These are phyloP conservation scores for Rhizoclosmatium sp. DNA, from an alignment of 192 early-diverging fungal genomes.

Conservation along the genomic window DNA sequence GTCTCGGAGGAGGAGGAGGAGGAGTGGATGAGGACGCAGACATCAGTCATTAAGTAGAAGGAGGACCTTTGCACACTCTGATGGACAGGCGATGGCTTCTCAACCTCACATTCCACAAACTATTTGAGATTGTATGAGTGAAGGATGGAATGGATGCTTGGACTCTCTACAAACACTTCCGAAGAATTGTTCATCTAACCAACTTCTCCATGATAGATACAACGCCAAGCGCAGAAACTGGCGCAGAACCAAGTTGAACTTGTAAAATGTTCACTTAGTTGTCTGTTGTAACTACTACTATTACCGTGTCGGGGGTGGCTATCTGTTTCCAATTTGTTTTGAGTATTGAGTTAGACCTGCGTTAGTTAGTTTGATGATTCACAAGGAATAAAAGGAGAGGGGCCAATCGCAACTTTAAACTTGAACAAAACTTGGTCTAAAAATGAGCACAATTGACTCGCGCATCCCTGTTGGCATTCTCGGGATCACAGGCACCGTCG, in stretches of 20 bases:
- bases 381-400: neutral
- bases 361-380: too few relatives aligned
- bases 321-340: constrained; percentile 1
- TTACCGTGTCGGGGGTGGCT: neutral
- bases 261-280: constrained; percentile 64
- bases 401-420: neutral
- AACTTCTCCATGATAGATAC: constrained; percentile 69
- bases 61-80: too few relatives aligned
- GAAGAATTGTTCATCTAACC: neutral
- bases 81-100: neutral
- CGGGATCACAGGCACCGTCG: constrained; percentile 97
- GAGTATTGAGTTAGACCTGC: neutral
- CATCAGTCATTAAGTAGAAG: neutral
- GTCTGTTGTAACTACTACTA: too few relatives aligned
- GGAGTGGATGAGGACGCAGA: neutral
- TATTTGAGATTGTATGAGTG: neutral
- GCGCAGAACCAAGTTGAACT: constrained; percentile 97
- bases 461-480: constrained; percentile 83
- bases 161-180: neutral
- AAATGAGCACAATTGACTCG: constrained; percentile 14
- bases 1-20: neutral
- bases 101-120: neutral
- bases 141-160: neutral
- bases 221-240: constrained; percentile 99
- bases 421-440: neutral